A percentile compares a stretch with the other conserved stretches of the same genome.
Evolutionary conservation across 2,329 filamentous ascomycete species (phyloP).

Genomic region (Cladosporium austrohemisphaericum): DNA sequence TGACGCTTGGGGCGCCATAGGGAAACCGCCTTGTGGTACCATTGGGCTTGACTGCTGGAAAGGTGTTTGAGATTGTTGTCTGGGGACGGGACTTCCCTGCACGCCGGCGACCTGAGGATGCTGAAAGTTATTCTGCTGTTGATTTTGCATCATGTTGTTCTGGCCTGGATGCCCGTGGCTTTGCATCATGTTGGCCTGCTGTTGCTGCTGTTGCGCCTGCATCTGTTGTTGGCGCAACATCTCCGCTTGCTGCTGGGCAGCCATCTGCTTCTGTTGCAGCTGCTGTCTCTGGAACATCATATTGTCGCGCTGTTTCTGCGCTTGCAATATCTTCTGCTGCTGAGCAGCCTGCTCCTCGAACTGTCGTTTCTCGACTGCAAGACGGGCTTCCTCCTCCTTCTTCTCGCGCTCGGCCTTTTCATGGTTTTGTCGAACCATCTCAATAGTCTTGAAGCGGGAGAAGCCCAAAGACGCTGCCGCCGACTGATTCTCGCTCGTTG

Average conservation of each 20-base stretch:
- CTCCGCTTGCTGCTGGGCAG: conserved; percentile 2
- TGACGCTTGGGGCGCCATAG: conserved; percentile 59
- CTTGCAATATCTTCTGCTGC: conserved; percentile 44
- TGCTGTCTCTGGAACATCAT: conserved; percentile 30
- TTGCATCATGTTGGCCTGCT: conserved; percentile 29
- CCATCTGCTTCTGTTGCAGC: conserved; percentile 29
- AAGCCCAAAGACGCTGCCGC: conserved; percentile 74
- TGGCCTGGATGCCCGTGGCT: conserved; percentile 38
- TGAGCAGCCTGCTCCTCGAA: conserved; percentile 48
- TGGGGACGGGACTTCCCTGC: conserved; percentile 61
- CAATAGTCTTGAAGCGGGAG: conserved; percentile 86
- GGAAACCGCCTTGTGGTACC: conserved; percentile 40
- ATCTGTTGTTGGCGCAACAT: conserved; percentile 14
- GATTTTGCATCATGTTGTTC: conserved; percentile 32
- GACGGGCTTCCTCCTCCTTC: conserved; percentile 55
- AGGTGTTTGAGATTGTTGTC: conserved; percentile 45
- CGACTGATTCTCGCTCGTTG: conserved; percentile 70
- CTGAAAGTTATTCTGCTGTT: conserved; percentile 9
- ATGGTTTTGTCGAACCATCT: conserved; percentile 63
- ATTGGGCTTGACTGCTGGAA: conserved; percentile 45
- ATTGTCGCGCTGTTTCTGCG: conserved; percentile 41
- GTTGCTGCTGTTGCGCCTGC: conserved; percentile 20
- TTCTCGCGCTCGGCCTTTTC: conserved; percentile 57
- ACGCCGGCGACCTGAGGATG: conserved; percentile 22
- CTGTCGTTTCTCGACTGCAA: conserved; percentile 33